phyloP scores from a whole-genome alignment of 306 rosid genomes.

The Inga oerstediana region DNA sequence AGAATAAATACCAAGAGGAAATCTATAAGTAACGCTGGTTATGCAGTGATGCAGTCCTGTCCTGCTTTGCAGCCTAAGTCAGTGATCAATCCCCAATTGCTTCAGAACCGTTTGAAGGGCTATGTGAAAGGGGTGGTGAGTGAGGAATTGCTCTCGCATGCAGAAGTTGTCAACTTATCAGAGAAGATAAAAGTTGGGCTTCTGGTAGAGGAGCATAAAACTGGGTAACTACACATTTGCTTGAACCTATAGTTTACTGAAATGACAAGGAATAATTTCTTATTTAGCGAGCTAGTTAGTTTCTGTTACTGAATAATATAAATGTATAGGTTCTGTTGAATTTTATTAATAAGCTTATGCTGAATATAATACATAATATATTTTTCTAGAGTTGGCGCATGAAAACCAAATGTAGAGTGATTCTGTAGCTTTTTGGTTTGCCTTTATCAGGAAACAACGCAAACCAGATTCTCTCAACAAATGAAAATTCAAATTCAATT shows the following conservation, averaged over 20 bases:
- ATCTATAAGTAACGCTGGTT: slow-evolving; percentile 32
- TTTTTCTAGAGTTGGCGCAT: neutral
- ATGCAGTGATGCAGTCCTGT: slow-evolving; percentile 40
- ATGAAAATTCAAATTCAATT: neutral
- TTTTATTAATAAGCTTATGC: slow-evolving; percentile 13
- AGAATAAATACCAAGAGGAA: slow-evolving; percentile 66
- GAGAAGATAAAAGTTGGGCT: slow-evolving; percentile 85
- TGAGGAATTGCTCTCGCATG: slow-evolving; percentile 79
- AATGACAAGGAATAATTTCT: neutral
- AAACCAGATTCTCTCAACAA: neutral
- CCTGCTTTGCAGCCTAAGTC: slow-evolving; percentile 48
- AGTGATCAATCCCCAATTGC: slow-evolving; percentile 53
- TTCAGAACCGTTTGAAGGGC: slow-evolving; percentile 67
- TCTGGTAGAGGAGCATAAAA: slow-evolving; percentile 71
- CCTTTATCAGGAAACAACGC: neutral
- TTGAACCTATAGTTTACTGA: neutral
- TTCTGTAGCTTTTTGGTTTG: slow-evolving; percentile 1
- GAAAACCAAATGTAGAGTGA: neutral
- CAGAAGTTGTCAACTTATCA: slow-evolving; percentile 82
- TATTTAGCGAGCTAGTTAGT: neutral
- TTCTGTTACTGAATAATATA: slow-evolving; percentile 1
- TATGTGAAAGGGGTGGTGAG: slow-evolving; percentile 74
- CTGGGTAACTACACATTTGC: slow-evolving; percentile 54
- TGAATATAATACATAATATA: neutral
- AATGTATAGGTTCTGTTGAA: neutral